phyloP scores from a whole-genome alignment of 805 yeast species.

The Metschnikowia chrysomelidarum region DNA sequence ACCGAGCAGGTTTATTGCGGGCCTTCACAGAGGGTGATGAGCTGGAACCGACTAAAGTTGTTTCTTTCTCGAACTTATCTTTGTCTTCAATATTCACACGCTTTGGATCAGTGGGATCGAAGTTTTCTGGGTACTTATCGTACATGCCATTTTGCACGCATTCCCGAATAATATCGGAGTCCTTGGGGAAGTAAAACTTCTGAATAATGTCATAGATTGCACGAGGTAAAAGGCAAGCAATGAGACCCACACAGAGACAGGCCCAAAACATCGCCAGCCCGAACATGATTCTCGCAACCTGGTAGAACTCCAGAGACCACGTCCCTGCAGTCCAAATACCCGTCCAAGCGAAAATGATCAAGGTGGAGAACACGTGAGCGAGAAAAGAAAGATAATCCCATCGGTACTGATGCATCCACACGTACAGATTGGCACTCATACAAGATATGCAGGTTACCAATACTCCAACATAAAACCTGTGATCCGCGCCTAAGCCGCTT shows the following conservation, averaged over 20 bases:
- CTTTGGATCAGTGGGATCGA: slow-evolving; percentile 80
- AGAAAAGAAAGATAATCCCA: slow-evolving; percentile 78
- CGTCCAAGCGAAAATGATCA: slow-evolving; percentile 71
- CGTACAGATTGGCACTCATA: slow-evolving; percentile 63
- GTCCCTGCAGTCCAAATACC: slow-evolving; percentile 69
- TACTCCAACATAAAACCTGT: slow-evolving; percentile 71
- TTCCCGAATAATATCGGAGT: slow-evolving; percentile 73
- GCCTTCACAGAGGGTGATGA: slow-evolving; percentile 6
- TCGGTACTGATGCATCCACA: slow-evolving; percentile 64
- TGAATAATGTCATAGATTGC: slow-evolving; percentile 56
- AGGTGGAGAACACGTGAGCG: slow-evolving; percentile 54
- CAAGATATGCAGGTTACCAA: slow-evolving; percentile 66
- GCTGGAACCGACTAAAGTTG: slow-evolving; percentile 1
- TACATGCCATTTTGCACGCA: slow-evolving; percentile 66
- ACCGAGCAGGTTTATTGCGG: slow-evolving; percentile 3
- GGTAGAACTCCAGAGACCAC: slow-evolving; percentile 57
- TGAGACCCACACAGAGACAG: slow-evolving; percentile 59
- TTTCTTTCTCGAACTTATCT: slow-evolving; percentile 3
- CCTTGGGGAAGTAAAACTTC: slow-evolving; percentile 57
- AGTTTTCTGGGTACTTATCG: slow-evolving; percentile 59
- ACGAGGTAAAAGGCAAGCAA: slow-evolving; percentile 66
- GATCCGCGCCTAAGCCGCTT: slow-evolving; percentile 62
- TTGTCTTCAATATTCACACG: slow-evolving; percentile 34
- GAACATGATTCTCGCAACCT: slow-evolving; percentile 54
- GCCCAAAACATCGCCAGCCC: slow-evolving; percentile 68